Conservation (phyloP, 2,329 filamentous ascomycete genomes). For the Aspergillus sp. region DNA sequence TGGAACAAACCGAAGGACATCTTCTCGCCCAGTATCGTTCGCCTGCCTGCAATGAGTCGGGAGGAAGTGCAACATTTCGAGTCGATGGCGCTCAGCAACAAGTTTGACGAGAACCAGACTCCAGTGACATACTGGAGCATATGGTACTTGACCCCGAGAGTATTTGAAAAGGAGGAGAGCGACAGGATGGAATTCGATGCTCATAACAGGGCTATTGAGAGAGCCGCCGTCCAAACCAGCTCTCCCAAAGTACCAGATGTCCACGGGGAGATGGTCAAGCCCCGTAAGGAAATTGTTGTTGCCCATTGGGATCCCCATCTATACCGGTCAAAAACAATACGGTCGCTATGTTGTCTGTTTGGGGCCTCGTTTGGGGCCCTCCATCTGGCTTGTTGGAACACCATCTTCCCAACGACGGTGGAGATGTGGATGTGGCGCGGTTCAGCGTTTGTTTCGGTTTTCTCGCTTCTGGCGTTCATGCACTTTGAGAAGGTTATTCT, state of each 20-base stretch:
- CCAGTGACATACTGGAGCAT: constrained; percentile 1
- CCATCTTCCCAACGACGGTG: not conserved
- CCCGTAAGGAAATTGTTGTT: not conserved
- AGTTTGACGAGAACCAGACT: not conserved
- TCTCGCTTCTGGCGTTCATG: constrained; percentile 2
- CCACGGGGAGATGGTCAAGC: not conserved
- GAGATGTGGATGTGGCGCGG: constrained; percentile 2
- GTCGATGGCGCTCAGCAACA: not conserved
- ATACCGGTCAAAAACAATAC: constrained; percentile 2
- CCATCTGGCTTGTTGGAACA: constrained; percentile 7
- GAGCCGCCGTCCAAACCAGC: too few species aligned
- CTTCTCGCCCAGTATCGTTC: not conserved
- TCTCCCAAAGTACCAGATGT: too few species aligned
- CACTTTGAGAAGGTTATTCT: constrained; percentile 1
- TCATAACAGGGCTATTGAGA: too few species aligned
- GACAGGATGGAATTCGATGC: too few species aligned
- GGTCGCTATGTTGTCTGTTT: not conserved
- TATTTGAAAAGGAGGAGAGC: constrained; percentile 4
- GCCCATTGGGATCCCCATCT: constrained; percentile 6
- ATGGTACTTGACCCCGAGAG: constrained; percentile 1
- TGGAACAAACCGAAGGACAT: constrained; percentile 7
- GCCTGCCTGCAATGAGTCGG: not conserved
- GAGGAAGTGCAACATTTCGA: not conserved
- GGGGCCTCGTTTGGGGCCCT: constrained; percentile 3
- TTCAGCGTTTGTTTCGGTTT: not conserved